Evolutionary conservation across 2,329 filamentous ascomycete species (phyloP), one percentile per base, ranked within the genome.

Genomic region (Dactylella cylindrospora): DNA sequence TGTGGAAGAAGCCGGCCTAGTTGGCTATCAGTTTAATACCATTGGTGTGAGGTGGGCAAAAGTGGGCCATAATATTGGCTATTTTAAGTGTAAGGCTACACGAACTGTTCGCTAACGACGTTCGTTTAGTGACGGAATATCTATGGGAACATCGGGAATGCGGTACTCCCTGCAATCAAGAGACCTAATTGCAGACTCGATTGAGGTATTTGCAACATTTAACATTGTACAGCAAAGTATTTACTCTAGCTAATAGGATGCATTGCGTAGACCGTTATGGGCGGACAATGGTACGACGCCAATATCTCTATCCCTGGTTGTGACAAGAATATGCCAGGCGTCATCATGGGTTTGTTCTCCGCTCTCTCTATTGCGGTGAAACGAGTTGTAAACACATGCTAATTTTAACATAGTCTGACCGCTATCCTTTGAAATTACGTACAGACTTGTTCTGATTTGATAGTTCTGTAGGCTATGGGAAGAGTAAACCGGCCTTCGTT

Each of bases 291-390:
- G 90, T 97, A 98, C 73, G 93, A 98, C 74, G 91, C 84, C 68
- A 97, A 97, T 75, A 86, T 98, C 72, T 95, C 89, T 47, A 86
- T 98, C 70, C 93, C 93, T 10, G 93, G 93, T 41, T 98, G 93
- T 75, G 93, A 98, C 80, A 98, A 98, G 83, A 98, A 98, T 77
- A 97, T 98, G 93, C 90, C 90, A 1, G 88, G 88, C 74, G 88
- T 93, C 9, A 76, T 90, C 69, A 93, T 93, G 70, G 64, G 64
- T 64, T 22, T 51, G 43, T 36, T 46, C 22, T n/a, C 47, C 29
- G 23, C 19, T 3, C 28, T 25, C 40, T 38, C 41, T 43, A 25
- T 35, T 5, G 26, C 20, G 22, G 19, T 36, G 23, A 10, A 29
- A 43, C 17, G 7, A n/a, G 13, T 12, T 28, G 44, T 44, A 29